phyloP scores from a whole-genome alignment of 2,329 filamentous ascomycete genomes.

The Cryphonectria naterciae region DNA sequence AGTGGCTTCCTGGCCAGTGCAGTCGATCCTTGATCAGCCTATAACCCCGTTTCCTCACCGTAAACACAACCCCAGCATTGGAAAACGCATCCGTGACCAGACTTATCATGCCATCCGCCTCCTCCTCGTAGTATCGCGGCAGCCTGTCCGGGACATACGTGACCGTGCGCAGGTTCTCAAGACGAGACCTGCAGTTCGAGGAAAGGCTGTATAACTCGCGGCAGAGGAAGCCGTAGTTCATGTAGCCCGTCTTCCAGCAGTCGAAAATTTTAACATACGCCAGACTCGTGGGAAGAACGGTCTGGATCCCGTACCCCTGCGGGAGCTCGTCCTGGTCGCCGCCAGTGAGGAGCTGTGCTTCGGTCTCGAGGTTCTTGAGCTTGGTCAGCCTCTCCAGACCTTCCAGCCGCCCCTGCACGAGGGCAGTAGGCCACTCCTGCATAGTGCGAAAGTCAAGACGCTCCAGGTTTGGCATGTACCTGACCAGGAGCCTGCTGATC shows the following conservation, averaged over 20 bases:
- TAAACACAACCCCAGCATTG: not conserved
- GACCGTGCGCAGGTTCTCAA: not conserved
- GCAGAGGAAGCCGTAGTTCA: not conserved
- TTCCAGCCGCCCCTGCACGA: not conserved
- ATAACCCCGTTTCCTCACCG: not conserved
- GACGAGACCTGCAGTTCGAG: not conserved
- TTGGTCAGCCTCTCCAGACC: not conserved
- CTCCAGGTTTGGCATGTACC: not conserved
- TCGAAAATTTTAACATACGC: not conserved
- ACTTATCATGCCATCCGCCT: not conserved
- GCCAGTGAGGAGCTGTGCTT: not conserved
- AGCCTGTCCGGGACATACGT: not conserved
- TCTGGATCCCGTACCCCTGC: not conserved
- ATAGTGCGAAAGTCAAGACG: not conserved
- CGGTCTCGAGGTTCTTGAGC: not conserved
- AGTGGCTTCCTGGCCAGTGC: not conserved
- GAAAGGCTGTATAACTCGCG: not conserved
- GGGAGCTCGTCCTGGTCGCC: not conserved
- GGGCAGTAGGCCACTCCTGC: not conserved
- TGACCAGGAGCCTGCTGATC: not conserved
- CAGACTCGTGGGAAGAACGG: not conserved
- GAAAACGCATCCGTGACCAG: not conserved
- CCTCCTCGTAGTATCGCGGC: not conserved
- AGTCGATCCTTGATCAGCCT: not conserved
- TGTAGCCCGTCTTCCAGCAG: not conserved